Evolutionary conservation across 371 early-diverging fungal genomes (phyloP), one percentile per base, ranked within the genome.

Genomic region (Mortierella polycephala): DNA sequence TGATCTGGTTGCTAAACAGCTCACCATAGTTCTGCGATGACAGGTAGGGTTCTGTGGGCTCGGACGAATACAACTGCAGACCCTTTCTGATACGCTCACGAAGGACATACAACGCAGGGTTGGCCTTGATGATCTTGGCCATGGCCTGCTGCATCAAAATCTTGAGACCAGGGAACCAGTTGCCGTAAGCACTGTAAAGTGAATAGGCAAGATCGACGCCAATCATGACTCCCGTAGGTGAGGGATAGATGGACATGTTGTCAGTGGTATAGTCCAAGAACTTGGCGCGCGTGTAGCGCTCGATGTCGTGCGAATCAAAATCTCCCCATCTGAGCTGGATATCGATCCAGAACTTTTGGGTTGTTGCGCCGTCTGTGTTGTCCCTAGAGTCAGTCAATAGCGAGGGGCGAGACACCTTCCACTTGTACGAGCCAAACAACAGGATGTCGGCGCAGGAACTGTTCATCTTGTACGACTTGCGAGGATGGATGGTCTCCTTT

Each of bases 281-380:
- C 85, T 98, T 98, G 75, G 96, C 94, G 73, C 99, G 92, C 39
- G 99, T 95, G 87, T 99, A 99, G 70, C 99, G 92, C 86, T 98
- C 97, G 71, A 98, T 92, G 83, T 99, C 98, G 83, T 98, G 98
- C 45, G 95, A 96, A 85, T 99, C 99, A 75, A 94, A 99, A 82
- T 99, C 98, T 75, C 99, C 99, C 99, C 99, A 99, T 70, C 99
- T 89, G 45, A 99, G 89, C 85, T 99, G 99, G 64, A 99, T 94
- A 85, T 99, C 99, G 45, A 99, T 84, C 98, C 99, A 99, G 88
- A 94, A 96, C 83, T 96, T 96, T 65, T 96, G 94, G n/a, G 95
- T 95, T 0, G 97, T 97, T 40, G 94, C 95, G 1, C 95, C 95
- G 73, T 98, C 98, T 90, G 98, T 97, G 20, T 94, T 89, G 80